phyloP scores from a whole-genome alignment of 805 yeast species.

The Saturnispora halmiae region DNA sequence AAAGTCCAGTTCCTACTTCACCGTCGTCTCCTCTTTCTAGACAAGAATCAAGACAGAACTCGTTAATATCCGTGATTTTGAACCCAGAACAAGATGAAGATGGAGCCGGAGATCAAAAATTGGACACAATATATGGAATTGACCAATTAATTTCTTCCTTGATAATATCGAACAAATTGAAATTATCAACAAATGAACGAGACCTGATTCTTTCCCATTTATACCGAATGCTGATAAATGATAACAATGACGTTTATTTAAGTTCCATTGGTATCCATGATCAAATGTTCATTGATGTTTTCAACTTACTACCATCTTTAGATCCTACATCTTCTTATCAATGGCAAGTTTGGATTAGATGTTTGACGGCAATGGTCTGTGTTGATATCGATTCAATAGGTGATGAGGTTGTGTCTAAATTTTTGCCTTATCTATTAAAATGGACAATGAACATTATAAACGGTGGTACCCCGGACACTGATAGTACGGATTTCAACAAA shows the following conservation, averaged over 20 bases:
- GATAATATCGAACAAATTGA: constrained; percentile 25
- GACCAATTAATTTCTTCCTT: constrained; percentile 35
- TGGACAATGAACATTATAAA: constrained; percentile 8
- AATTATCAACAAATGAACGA: constrained; percentile 38
- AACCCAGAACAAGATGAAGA: constrained; percentile 12
- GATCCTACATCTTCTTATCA: constrained; percentile 32
- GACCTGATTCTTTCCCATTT: constrained; percentile 44
- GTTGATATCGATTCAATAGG: constrained; percentile 46
- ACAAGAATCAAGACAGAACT: constrained; percentile 24
- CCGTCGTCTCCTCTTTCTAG: constrained; percentile 13
- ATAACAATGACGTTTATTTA: constrained; percentile 24
- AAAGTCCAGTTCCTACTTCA: constrained; percentile 4
- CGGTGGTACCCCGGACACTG: neutral
- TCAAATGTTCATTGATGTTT: constrained; percentile 8
- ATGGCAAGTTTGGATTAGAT: constrained; percentile 31
- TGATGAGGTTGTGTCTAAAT: constrained; percentile 22
- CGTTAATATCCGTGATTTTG: constrained; percentile 20
- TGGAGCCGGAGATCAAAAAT: neutral
- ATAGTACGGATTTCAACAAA: neutral
- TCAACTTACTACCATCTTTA: constrained; percentile 19
- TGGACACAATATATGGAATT: constrained; percentile 28
- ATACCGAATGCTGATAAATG: constrained; percentile 36
- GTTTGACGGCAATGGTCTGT: constrained; percentile 35
- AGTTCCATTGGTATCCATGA: constrained; percentile 14
- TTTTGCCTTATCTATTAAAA: constrained; percentile 24